These are phyloP conservation scores for Periconia digitata DNA, from an alignment of 2,329 filamentous ascomycete genomes.

Conservation along the genomic window DNA sequence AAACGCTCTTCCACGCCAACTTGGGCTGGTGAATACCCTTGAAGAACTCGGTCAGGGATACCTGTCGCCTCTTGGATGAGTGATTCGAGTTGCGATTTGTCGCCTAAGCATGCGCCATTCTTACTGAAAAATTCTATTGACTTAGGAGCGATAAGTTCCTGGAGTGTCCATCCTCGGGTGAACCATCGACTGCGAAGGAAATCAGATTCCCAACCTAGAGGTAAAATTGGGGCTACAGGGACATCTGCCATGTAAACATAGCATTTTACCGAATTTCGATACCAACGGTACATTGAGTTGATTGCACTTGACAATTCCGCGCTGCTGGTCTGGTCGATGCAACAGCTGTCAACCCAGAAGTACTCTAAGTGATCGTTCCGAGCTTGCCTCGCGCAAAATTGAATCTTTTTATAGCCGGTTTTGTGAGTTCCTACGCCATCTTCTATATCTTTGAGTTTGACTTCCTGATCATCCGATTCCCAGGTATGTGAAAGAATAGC, in stretches of 20 bases:
- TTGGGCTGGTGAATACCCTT: constrained; percentile 2
- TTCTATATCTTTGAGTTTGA: constrained; percentile 1
- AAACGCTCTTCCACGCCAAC: constrained; percentile 12
- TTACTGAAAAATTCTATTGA: constrained; percentile 15
- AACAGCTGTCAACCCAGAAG: constrained; percentile 3
- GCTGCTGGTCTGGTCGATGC: constrained; percentile 6
- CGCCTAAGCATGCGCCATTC: constrained; percentile 7
- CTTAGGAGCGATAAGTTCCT: constrained; percentile 12
- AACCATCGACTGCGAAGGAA: constrained; percentile 4
- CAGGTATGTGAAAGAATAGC: constrained; percentile 7
- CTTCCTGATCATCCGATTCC: not conserved
- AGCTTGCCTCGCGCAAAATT: not conserved
- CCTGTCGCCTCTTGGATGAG: constrained; percentile 8
- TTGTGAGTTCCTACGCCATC: constrained; percentile 1
- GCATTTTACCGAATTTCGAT: not conserved
- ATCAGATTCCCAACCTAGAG: not conserved
- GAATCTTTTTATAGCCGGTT: constrained; percentile 1
- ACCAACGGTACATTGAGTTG: constrained; percentile 7
- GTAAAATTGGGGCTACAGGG: not conserved
- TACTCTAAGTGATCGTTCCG: not conserved
- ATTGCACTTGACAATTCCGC: not conserved
- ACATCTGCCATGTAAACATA: constrained; percentile 3
- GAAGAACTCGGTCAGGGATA: constrained; percentile 3
- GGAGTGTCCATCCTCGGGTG: constrained; percentile 4
- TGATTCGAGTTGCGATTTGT: constrained; percentile 5